Evolutionary conservation across 2,329 filamentous ascomycete genomes (phyloP), one percentile per base, ranked within the genome.

Genomic region (Tolypocladium ovalisporum): DNA sequence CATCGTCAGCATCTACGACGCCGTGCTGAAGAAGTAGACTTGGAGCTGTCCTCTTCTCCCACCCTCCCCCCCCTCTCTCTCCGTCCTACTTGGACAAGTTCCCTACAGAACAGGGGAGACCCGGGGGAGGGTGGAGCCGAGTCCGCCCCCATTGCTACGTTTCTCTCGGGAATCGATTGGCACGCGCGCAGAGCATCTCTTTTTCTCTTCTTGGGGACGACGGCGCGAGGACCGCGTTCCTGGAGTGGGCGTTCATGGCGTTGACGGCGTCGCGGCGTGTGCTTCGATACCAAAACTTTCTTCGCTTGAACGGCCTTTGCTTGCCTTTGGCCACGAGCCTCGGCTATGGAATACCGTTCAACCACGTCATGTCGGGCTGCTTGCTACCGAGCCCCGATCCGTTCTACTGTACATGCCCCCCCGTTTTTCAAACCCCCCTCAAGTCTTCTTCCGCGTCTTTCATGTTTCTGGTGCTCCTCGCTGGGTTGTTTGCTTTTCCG

Each of bases 1-100:
- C 27, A 66, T 92, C 34, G 78, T 85, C 53, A 87, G 86, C 62
- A 73, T 94, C 61, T 94, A 92, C 71, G 89, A 93, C 62, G 89
- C 88, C 42, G 84, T 89, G 29, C 73, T 92, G 68, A 86, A 81
- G 74, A 89, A 85, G 70, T 87, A 51, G 9, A 49, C n/a, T n/a
- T 5, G 27, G 27, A 6, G 27, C 17, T 8, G 6, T 8, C 7
- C 15, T 24, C 40, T 27, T 13, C 40, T n/a, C n/a, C n/a, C n/a
- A n/a, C n/a, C 22, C 4, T 22, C 42, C 17, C 42, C 19, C 24
- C 6, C 6, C 24, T 1, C 8, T 22, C 40, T 17, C 36, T 19
- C 29, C 29, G 4, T 13, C 10, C 47, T 17, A 2, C 12, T 5
- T 17, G 13, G 47, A 22, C 19, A 6, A 34, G 19, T 29, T 6